phyloP scores from a whole-genome alignment of 2,329 filamentous ascomycete species.

The Hypocreales sp. region DNA sequence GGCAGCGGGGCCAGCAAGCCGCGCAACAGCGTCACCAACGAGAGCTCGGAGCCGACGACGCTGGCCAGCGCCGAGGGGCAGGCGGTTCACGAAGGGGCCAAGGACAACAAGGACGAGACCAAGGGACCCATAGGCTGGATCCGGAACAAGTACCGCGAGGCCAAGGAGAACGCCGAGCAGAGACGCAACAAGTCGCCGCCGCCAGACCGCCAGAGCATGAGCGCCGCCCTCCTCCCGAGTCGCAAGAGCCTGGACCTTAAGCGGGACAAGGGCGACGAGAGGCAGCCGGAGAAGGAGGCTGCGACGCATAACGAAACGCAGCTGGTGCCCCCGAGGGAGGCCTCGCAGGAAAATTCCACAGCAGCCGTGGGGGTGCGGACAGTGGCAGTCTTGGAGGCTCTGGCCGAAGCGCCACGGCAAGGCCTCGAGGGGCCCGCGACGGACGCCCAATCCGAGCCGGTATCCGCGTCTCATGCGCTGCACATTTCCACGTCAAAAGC shows the following conservation, averaged over 20 bases:
- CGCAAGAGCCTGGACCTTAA: constrained; percentile 33
- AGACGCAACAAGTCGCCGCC: constrained; percentile 42
- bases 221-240: constrained; percentile 17
- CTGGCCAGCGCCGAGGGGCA: constrained; percentile 22
- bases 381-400: too few relatives aligned
- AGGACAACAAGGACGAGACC: constrained; percentile 29
- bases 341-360: neutral
- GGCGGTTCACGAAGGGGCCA: constrained; percentile 19
- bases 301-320: neutral
- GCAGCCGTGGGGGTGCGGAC: too few relatives aligned
- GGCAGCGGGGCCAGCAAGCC: constrained; percentile 40
- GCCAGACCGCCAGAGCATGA: constrained; percentile 14
- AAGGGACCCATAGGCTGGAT: constrained; percentile 42
- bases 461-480: too few relatives aligned
- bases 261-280: constrained; percentile 16
- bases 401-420: too few relatives aligned
- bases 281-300: constrained; percentile 3
- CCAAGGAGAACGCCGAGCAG: constrained; percentile 39
- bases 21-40: constrained; percentile 33
- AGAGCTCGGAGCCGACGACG: constrained; percentile 28
- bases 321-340: neutral
- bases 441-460: too few relatives aligned
- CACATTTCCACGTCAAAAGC: too few relatives aligned
- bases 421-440: too few relatives aligned
- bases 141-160: constrained; percentile 43